Evolutionary conservation across 2,329 filamentous ascomycete species (phyloP).

Genomic region (Stagonosporopsis vannaccii): DNA sequence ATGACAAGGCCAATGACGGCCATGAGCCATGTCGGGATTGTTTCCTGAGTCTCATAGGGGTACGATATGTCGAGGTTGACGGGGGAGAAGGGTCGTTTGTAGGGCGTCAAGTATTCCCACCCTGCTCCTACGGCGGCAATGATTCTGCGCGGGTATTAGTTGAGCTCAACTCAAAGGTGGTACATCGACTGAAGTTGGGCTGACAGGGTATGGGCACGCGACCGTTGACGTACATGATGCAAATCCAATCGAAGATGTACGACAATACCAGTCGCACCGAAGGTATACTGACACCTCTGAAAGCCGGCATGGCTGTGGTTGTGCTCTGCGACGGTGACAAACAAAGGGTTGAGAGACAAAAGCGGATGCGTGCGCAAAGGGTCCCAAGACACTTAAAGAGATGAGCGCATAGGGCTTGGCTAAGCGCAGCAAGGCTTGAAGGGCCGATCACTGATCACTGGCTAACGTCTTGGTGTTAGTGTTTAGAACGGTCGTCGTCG

Average conservation of each 20-base stretch:
- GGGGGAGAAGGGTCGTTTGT: slow-evolving; percentile 74
- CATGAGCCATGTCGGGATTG: slow-evolving; percentile 72
- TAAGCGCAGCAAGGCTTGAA: slow-evolving; percentile 9
- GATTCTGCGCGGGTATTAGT: slow-evolving; percentile 49
- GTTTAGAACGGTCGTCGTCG: neutral
- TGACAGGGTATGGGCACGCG: neutral
- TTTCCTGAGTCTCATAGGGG: slow-evolving; percentile 74
- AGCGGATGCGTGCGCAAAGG: slow-evolving; percentile 13
- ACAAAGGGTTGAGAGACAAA: slow-evolving; percentile 16
- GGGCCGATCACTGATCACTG: slow-evolving; percentile 13
- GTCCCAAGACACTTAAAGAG: slow-evolving; percentile 19
- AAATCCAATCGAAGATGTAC: slow-evolving; percentile 77
- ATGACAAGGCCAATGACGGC: slow-evolving; percentile 68
- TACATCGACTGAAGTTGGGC: neutral
- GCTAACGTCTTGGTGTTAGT: neutral
- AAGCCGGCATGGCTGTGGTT: slow-evolving; percentile 32
- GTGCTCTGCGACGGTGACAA: slow-evolving; percentile 13
- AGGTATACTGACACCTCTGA: slow-evolving; percentile 40
- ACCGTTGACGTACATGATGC: slow-evolving; percentile 62
- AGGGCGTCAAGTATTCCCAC: slow-evolving; percentile 68
- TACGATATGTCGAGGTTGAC: slow-evolving; percentile 81
- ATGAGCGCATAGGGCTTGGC: slow-evolving; percentile 21
- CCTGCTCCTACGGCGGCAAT: slow-evolving; percentile 66
- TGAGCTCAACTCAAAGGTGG: neutral
- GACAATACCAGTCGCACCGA: slow-evolving; percentile 66